These are phyloP conservation scores for Pestalotiopsis sp. DNA, from an alignment of 2,329 filamentous ascomycete genomes.

Conservation along the genomic window DNA sequence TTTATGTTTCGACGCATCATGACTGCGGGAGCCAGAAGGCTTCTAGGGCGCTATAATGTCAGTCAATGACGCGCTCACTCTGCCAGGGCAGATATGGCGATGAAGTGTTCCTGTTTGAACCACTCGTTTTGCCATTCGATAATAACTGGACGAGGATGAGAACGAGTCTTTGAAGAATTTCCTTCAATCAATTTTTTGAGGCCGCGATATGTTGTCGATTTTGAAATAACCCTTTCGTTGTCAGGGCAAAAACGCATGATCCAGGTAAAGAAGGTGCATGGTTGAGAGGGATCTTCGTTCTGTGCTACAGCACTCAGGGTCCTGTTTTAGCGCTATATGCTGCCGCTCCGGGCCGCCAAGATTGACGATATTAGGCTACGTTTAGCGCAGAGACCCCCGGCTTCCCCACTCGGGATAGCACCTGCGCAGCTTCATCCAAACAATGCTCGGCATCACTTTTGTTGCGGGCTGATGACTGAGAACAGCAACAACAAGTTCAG, in stretches of 20 bases:
- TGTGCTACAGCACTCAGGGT: background rate
- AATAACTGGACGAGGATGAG: background rate
- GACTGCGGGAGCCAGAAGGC: background rate
- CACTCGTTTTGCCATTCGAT: background rate
- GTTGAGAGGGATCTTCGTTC: background rate
- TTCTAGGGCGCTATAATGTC: background rate
- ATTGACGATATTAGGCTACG: background rate
- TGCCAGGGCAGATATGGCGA: background rate
- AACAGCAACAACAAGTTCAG: background rate
- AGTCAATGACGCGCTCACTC: constrained; percentile 19
- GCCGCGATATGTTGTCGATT: too few relatives aligned
- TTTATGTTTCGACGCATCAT: constrained; percentile 6
- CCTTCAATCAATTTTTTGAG: too few relatives aligned
- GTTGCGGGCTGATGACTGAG: background rate
- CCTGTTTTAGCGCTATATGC: background rate
- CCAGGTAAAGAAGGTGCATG: background rate
- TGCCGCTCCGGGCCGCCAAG: background rate
- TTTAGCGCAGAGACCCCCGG: background rate
- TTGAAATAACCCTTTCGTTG: too few relatives aligned
- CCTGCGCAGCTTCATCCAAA: background rate
- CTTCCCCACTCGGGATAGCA: background rate
- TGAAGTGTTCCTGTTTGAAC: background rate
- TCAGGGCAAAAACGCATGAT: background rate
- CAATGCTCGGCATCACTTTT: background rate
- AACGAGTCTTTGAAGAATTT: too few relatives aligned